Conservation (phyloP, 129 eudicot species). For the Arctium minus region DNA sequence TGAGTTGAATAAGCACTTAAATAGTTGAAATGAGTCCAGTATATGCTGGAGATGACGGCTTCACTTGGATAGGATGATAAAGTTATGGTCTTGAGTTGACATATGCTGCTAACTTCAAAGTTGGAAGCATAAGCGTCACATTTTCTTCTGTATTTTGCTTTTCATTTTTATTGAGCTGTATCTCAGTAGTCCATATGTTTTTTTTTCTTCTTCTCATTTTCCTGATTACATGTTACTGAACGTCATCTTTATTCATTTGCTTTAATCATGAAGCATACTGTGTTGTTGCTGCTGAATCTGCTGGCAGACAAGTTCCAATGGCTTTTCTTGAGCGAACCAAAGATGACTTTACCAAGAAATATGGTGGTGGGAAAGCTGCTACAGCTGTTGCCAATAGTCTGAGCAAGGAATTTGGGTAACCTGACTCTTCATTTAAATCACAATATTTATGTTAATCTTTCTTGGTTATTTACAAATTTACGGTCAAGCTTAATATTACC, state of each 20-base stretch:
- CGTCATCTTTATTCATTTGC: not conserved
- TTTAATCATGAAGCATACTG: constrained; percentile 35
- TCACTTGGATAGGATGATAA: not conserved
- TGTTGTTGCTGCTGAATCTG: constrained; percentile 50
- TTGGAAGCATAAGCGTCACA: too few relatives aligned
- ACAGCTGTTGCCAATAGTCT: constrained; percentile 49
- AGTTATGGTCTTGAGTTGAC: not conserved
- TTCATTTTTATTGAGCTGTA: too few relatives aligned
- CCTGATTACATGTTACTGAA: not conserved
- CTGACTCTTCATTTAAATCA: not conserved
- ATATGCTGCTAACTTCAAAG: too few relatives aligned
- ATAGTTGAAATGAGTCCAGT: not conserved
- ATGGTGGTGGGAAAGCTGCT: constrained; percentile 59
- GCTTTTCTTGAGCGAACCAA: constrained; percentile 58
- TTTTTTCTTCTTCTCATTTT: not conserved
- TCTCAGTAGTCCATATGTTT: not conserved
- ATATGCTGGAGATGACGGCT: not conserved
- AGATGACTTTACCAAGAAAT: constrained; percentile 50
- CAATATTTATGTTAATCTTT: not conserved
- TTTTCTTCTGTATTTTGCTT: too few relatives aligned
- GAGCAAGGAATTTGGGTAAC: constrained; percentile 65
- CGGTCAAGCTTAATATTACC: constrained; percentile 12
- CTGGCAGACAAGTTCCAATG: constrained; percentile 58
- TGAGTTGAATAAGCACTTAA: not conserved
- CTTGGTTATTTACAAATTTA: not conserved